Conservation (phyloP, 768 basidiomycete species). For the Obba rivulosa region DNA sequence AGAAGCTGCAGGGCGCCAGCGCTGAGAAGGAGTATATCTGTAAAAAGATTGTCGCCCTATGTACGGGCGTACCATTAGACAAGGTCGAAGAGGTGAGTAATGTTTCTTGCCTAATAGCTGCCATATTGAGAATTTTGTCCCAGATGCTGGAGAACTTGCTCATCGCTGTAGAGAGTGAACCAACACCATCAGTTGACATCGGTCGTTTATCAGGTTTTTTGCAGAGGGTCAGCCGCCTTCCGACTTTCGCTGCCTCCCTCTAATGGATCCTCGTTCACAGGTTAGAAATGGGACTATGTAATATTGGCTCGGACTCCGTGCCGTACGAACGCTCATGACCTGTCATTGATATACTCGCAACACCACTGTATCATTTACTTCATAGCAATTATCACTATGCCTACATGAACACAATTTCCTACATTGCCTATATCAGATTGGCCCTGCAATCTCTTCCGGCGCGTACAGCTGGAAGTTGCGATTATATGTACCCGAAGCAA, state of each 20-base stretch:
- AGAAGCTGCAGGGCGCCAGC: constrained; percentile 68
- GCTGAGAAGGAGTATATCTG: constrained; percentile 90
- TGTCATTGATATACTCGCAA: background rate
- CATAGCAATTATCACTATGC: background rate
- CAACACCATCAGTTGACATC: constrained; percentile 68
- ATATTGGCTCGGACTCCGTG: constrained; percentile 32
- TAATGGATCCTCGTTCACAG: constrained; percentile 23
- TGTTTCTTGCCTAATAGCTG: background rate
- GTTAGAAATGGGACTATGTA: constrained; percentile 50
- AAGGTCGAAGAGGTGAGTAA: constrained; percentile 82
- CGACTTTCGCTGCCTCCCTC: background rate
- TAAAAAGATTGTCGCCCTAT: constrained; percentile 85
- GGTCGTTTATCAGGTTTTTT: constrained; percentile 86
- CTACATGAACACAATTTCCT: no score
- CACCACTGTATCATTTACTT: constrained; percentile 14
- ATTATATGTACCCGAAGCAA: constrained; percentile 90
- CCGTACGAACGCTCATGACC: background rate
- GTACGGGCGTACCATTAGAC: constrained; percentile 81
- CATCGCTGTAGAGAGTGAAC: constrained; percentile 83
- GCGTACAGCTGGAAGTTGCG: constrained; percentile 92
- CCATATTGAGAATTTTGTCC: constrained; percentile 12
- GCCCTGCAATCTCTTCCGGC: constrained; percentile 51
- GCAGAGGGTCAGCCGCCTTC: constrained; percentile 60
- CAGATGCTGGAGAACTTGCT: constrained; percentile 84
- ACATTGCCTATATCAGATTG: no score